Base-by-base conservation (phyloP, 441 rosid genomes). In the Isatis lusitanica region DNA sequence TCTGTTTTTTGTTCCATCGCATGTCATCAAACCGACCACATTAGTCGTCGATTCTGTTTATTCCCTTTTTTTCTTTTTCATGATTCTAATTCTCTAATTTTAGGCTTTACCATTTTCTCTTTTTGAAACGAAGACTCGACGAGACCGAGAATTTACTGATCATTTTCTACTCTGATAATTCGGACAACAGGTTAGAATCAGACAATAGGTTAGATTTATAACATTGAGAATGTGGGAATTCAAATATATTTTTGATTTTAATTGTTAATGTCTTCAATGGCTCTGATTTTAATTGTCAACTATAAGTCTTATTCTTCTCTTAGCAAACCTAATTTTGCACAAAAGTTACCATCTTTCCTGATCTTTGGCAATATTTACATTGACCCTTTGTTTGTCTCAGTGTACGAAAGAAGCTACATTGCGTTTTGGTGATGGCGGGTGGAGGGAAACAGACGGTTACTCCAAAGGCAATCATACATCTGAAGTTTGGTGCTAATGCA, bases 391-490 rank as follows among this genome's bases (percentile, higher is more conserved):
- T 21, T 64, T 43, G 51, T 66, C 33, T 77, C 68, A 59, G 69
- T 65, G 50, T 65, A 24, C 4, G 16, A 12, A 42, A 66, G 64
- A 65, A 71, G 68, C 72, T 77, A 35, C 57, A 71, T 58, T 51
- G 63, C 16, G 76, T 64, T 64, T 35, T 71, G 68, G 68, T 77
- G 63, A 77, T 77, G 80, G 80, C 50, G 21, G 73, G 81, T 28
- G 63, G 42, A 58, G 88, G 35, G 63, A 94, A 80, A 79, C 70
- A 75, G 36, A 81, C 73, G 13, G 68, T 70, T 76, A 81, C 97
- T 16, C 96, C 98, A 33, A 95, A 92, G 85, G 91, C 96, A 58
- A 80, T 91, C 26, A 85, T 94, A 43, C 78, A 85, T 78, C 87
- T 87, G 72, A 88, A 78, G 74, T 95, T 87, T 79, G 98, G 98